These are phyloP conservation scores for Nowakowskiella sp. DNA, from an alignment of 192 early-diverging fungal genomes.

Conservation along the genomic window DNA sequence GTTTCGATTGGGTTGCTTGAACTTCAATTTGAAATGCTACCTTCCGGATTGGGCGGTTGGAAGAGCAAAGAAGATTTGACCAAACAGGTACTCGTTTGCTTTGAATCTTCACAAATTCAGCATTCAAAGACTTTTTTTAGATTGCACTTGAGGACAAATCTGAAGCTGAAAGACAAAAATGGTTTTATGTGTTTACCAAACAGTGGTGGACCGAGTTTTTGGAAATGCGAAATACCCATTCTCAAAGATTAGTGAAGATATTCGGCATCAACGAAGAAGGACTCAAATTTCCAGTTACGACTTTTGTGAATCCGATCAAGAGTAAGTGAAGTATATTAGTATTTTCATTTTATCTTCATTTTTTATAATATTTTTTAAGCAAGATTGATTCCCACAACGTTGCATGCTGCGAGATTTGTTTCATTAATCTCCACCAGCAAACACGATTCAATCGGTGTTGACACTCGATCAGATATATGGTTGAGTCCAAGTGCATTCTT, in stretches of 20 bases:
- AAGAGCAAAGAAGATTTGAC: slow-evolving; percentile 3
- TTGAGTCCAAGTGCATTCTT: slow-evolving; percentile 11
- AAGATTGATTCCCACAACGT: slow-evolving; percentile 15
- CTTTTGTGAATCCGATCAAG: slow-evolving; percentile 11
- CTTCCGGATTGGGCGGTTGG: slow-evolving; percentile 4
- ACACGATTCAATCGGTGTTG: background rate
- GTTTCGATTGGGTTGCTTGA: slow-evolving; percentile 6
- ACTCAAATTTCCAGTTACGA: slow-evolving; percentile 17
- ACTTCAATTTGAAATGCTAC: slow-evolving; percentile 12
- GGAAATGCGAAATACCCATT: slow-evolving; percentile 14
- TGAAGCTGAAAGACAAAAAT: slow-evolving; percentile 16
- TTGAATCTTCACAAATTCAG: background rate
- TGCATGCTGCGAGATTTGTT: slow-evolving; percentile 20
- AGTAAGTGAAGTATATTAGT: background rate
- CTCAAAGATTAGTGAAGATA: slow-evolving; percentile 22
- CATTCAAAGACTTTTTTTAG: slow-evolving; percentile 6
- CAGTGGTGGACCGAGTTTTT: slow-evolving; percentile 30
- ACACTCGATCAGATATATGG: slow-evolving; percentile 17
- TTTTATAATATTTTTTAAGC: slow-evolving; percentile 6
- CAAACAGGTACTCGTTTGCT: slow-evolving; percentile 9
- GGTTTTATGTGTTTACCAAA: slow-evolving; percentile 19
- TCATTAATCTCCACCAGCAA: slow-evolving; percentile 7
- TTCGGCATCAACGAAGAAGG: slow-evolving; percentile 19
- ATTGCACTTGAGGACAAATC: slow-evolving; percentile 9
- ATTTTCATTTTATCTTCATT: too few relatives aligned